Evolutionary conservation across 257 asterid species (phyloP).

Genomic region (Nicotiana otophora): DNA sequence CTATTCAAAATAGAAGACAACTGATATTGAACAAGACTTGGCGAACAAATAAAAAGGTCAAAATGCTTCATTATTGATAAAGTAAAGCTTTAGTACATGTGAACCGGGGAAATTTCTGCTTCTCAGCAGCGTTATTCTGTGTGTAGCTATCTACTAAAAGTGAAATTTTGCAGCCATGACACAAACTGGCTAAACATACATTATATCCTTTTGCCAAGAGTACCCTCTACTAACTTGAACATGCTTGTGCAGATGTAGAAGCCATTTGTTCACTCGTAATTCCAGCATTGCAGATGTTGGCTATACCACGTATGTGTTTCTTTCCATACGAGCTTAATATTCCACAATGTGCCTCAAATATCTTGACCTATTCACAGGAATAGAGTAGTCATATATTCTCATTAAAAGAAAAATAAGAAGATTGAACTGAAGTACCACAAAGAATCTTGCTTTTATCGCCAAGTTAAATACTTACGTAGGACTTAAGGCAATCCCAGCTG

Average conservation of each 20-base stretch:
- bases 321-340: constrained; percentile 76
- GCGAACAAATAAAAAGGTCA: not conserved
- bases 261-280: constrained; percentile 59
- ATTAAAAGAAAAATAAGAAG: not conserved
- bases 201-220: not conserved
- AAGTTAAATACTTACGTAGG: constrained; percentile 44
- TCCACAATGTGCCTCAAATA: constrained; percentile 77
- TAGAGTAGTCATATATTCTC: not conserved
- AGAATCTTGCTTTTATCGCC: not conserved
- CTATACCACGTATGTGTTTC: constrained; percentile 88
- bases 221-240: constrained; percentile 21
- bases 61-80: not conserved
- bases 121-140: not conserved
- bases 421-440: not conserved
- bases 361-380: constrained; percentile 36
- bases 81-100: not conserved
- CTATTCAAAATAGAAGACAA: not conserved
- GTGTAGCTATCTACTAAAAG: not conserved
- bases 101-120: not conserved
- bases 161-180: not conserved
- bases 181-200: not conserved
- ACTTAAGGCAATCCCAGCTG: constrained; percentile 60
- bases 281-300: constrained; percentile 86
- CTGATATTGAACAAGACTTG: not conserved
- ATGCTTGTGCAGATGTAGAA: constrained; percentile 69